phyloP scores from a whole-genome alignment of 2,329 filamentous ascomycete species.

The Pezicula rhizophila region DNA sequence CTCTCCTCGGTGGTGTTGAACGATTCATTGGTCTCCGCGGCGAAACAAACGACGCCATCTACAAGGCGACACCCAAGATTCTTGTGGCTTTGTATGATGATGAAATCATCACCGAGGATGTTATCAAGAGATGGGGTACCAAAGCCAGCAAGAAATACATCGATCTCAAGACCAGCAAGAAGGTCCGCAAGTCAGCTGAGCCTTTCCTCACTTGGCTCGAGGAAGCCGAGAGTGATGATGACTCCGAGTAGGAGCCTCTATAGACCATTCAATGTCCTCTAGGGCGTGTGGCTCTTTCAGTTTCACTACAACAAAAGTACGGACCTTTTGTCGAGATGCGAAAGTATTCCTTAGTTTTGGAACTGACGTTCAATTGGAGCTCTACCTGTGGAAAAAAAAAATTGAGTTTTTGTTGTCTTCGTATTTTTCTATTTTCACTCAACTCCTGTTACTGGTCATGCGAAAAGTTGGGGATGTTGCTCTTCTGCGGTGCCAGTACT shows the following conservation, averaged over 20 bases:
- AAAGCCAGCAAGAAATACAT: conserved; percentile 99
- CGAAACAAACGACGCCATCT: conserved; percentile 74
- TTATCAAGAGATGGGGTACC: conserved; percentile 82
- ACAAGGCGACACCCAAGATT: conserved; percentile 74
- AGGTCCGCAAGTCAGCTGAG: conserved; percentile 90
- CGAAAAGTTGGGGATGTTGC: too few relatives aligned
- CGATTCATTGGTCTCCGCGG: conserved; percentile 70
- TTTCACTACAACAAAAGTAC: too few relatives aligned
- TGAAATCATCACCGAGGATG: conserved; percentile 82
- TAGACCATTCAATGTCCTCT: not conserved
- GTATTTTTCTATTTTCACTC: not conserved
- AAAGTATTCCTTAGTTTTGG: too few relatives aligned
- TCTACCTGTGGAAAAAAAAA: too few relatives aligned
- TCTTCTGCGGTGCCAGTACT: too few relatives aligned
- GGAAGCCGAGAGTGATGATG: conserved; percentile 71
- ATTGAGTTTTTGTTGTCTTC: not conserved
- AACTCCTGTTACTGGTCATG: too few relatives aligned
- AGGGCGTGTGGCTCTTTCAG: not conserved
- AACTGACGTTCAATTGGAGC: too few relatives aligned
- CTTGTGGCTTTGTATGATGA: conserved; percentile 86
- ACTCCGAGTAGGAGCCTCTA: conserved; percentile 45
- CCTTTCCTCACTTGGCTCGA: conserved; percentile 92
- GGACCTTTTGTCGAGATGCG: too few relatives aligned
- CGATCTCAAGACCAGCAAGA: conserved; percentile 81
- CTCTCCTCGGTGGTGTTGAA: conserved; percentile 90